Conservation (phyloP, 305 asterid genomes). For the Solanum hybrid region DNA sequence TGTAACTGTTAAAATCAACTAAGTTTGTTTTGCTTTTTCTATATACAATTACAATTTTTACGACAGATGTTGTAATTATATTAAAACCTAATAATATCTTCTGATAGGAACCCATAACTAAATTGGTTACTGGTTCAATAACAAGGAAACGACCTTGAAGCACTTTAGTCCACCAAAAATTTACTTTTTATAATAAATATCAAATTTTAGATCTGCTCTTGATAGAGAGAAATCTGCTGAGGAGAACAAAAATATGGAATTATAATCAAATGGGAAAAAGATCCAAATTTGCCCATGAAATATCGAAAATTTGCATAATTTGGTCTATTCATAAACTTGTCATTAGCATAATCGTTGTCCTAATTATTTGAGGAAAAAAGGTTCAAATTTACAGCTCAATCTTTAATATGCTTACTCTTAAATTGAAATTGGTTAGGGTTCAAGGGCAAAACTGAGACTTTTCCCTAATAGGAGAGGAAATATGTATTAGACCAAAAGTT, state of each 20-base stretch:
- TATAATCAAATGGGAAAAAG: not conserved
- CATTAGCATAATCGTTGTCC: not conserved
- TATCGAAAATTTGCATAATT: not conserved
- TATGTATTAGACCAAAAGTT: not conserved
- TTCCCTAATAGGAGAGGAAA: not conserved
- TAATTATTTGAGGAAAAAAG: not conserved
- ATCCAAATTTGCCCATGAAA: not conserved
- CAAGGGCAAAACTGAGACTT: not conserved
- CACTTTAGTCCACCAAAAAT: too few relatives aligned
- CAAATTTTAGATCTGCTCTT: not conserved
- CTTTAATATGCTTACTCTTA: not conserved
- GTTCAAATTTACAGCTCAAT: not conserved
- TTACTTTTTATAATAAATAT: not conserved
- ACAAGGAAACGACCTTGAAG: not conserved
- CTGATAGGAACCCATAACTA: not conserved
- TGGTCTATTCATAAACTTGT: not conserved
- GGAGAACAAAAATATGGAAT: not conserved
- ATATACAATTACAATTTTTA: not conserved
- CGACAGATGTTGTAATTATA: not conserved
- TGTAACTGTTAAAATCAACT: not conserved
- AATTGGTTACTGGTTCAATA: not conserved
- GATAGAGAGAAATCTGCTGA: not conserved
- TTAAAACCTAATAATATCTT: too few relatives aligned
- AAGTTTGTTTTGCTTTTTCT: not conserved
- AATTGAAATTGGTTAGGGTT: not conserved